phyloP scores from a whole-genome alignment of 225 moss, liverwort and hornwort genomes.

The Sphagnum contortum region DNA sequence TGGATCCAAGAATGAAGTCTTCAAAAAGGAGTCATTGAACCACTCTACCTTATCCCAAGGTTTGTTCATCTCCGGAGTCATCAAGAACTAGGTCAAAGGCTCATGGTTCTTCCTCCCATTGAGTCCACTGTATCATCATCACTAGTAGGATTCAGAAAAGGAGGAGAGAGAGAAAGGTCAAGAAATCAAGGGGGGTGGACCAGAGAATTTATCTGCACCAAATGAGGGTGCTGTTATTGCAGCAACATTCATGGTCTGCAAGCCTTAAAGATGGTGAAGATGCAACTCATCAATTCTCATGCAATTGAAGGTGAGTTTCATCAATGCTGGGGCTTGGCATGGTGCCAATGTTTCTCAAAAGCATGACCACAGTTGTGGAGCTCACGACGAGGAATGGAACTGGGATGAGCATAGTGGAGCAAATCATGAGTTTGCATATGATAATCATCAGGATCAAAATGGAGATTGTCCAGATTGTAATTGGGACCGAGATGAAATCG shows the following conservation, averaged over 20 bases:
- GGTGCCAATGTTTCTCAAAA: conserved; percentile 34
- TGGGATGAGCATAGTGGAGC: conserved; percentile 41
- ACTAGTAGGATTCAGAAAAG: conserved; percentile 62
- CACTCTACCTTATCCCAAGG: conserved; percentile 70
- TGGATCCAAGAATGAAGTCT: conserved; percentile 8
- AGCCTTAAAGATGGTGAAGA: conserved; percentile 32
- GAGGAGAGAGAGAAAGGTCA: conserved; percentile 33
- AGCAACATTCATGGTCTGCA: conserved; percentile 29
- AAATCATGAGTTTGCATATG: conserved; percentile 27
- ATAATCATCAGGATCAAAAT: conserved; percentile 18
- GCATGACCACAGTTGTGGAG: conserved; percentile 36
- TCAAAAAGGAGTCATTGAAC: conserved; percentile 36
- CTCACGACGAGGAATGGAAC: conserved; percentile 39
- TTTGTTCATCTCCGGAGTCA: conserved; percentile 58
- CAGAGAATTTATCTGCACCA: conserved; percentile 16
- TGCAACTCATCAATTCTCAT: conserved; percentile 43
- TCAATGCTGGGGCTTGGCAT: conserved; percentile 25
- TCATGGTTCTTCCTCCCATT: conserved; percentile 59
- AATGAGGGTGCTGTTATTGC: conserved; percentile 24
- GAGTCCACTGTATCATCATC: conserved; percentile 96
- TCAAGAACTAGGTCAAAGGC: conserved; percentile 69
- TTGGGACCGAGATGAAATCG: conserved; percentile 37
- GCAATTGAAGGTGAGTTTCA: conserved; percentile 51
- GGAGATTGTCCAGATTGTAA: conserved; percentile 14
- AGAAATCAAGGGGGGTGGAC: conserved; percentile 18